A percentile compares a stretch with the other conserved stretches of the same genome.
These are phyloP conservation scores for Cladophialophora yegresii DNA, from an alignment of 2,329 filamentous ascomycete species.

Conservation along the genomic window DNA sequence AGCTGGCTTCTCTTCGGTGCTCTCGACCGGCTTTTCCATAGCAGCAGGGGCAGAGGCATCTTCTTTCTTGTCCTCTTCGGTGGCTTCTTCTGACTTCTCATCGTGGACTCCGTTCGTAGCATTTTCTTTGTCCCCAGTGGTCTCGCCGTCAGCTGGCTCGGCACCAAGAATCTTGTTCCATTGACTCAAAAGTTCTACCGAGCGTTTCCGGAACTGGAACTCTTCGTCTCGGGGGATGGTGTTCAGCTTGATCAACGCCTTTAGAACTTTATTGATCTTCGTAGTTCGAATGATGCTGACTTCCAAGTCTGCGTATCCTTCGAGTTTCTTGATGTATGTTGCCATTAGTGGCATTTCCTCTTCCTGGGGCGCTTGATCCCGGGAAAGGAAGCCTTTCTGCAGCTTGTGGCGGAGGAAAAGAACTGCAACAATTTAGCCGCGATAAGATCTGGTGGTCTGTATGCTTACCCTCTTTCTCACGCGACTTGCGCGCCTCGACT, in stretches of 20 bases:
- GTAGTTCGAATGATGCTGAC: conserved; percentile 84
- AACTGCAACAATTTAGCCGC: conserved; percentile 54
- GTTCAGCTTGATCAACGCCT: conserved; percentile 85
- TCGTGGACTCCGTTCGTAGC: conserved; percentile 43
- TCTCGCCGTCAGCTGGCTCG: conserved; percentile 51
- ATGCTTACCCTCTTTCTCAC: conserved; percentile 61
- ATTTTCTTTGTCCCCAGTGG: conserved; percentile 46
- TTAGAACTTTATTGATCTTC: conserved; percentile 98
- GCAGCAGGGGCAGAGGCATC: conserved; percentile 27
- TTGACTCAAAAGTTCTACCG: conserved; percentile 74
- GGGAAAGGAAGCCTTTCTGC: conserved; percentile 87
- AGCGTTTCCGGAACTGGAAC: conserved; percentile 83
- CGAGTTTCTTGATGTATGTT: conserved; percentile 66
- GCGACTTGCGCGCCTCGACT: conserved; percentile 57
- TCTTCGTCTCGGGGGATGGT: conserved; percentile 86
- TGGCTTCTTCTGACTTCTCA: conserved; percentile 39
- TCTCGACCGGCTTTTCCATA: conserved; percentile 38
- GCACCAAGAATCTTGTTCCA: conserved; percentile 82
- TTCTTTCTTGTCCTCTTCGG: conserved; percentile 39
- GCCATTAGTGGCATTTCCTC: conserved; percentile 58
- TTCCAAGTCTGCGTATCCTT: conserved; percentile 76
- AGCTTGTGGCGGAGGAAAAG: conserved; percentile 91
- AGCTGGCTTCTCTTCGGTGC: conserved; percentile 38
- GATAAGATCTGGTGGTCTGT: conserved; percentile 42
- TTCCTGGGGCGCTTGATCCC: conserved; percentile 81